phyloP scores from a whole-genome alignment of 139 green algal species.

The Astrephomene gubernaculifera region DNA sequence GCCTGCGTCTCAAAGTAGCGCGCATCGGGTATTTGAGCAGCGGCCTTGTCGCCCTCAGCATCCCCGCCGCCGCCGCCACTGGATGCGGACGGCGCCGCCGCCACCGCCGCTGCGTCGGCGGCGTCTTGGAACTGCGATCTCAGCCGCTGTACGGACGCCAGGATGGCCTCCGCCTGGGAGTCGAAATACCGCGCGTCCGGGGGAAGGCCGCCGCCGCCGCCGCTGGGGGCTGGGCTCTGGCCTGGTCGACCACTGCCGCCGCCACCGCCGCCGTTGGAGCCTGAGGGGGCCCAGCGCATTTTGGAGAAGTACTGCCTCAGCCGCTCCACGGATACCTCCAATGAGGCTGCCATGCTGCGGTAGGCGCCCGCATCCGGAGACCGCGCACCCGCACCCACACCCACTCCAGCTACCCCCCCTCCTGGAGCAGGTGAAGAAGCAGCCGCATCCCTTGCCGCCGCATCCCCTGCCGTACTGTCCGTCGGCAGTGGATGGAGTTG shows the following conservation, averaged over 20 bases:
- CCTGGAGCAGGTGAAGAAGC: not conserved
- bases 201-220: too few species aligned
- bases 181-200: conserved; percentile 29
- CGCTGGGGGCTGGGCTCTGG: too few species aligned
- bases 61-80: not conserved
- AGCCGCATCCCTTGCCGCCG: not conserved
- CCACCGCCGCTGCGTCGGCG: not conserved
- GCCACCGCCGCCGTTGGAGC: not conserved
- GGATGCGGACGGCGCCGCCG: not conserved
- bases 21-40: conserved; percentile 38
- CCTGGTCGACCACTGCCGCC: too few species aligned
- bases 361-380: conserved; percentile 8
- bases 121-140: conserved; percentile 18
- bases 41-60: not conserved
- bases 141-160: conserved; percentile 11
- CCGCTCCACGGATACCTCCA: conserved; percentile 28
- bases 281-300: conserved; percentile 1
- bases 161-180: conserved; percentile 27
- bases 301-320: conserved; percentile 5
- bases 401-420: not conserved
- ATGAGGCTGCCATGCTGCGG: not conserved
- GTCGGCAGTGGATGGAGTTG: not conserved
- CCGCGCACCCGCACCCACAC: not conserved
- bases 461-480: not conserved
- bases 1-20: conserved; percentile 40